Base-by-base conservation (phyloP, 1,284 basidiomycete species). In the Apiotrichum veenhuisii region DNA sequence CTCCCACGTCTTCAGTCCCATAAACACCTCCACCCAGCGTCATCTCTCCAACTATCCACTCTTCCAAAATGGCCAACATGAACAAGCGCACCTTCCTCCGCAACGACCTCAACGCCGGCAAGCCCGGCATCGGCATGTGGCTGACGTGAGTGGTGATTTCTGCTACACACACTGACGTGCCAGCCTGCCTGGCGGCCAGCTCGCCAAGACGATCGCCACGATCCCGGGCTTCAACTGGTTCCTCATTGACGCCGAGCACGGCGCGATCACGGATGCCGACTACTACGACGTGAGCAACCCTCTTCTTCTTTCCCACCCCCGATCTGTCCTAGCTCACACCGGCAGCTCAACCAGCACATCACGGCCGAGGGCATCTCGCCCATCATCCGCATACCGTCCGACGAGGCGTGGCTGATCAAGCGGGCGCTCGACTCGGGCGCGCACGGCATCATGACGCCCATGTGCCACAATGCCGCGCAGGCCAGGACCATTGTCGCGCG, bases 401-500 rank as follows among this genome's bases (percentile, higher is more conserved):
- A 66, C 33, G 70, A 72, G 48, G 60, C 61, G n/a, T 68, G 59
- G 43, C 56, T 69, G 38, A 64, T 75, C 61, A 75, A 75, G 63
- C 57, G 73, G 7, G 72, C 73, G 3, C 60, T 75, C n/a, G 73
- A 75, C 57, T 62, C 69, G 3, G 73, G 73, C 22, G 67, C 70
- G 0, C 70, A 70, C 47, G 73, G 69, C 2, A 44, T 74, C 37
- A 60, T 74, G 64, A 63, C 64, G 14, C 73, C 73, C 9, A 69
- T 72, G 65, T 63, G 70, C 50, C 64, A 67, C 22, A 67, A 64
- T 11, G 70, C 68, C 15, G 66, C 62, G 25, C 20, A 48, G 9
- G 46, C 34, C 5, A 12, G 12, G 41, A 20, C 57, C 18, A 63
- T 61, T 17, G 58, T 62, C n/a, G 55, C 63, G 15, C 57, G 61